Percentiles rank a stretch among this genome's conserved stretches.
These are phyloP conservation scores for Clathrospora elynae DNA, from an alignment of 2,329 filamentous ascomycete species.

Conservation along the genomic window DNA sequence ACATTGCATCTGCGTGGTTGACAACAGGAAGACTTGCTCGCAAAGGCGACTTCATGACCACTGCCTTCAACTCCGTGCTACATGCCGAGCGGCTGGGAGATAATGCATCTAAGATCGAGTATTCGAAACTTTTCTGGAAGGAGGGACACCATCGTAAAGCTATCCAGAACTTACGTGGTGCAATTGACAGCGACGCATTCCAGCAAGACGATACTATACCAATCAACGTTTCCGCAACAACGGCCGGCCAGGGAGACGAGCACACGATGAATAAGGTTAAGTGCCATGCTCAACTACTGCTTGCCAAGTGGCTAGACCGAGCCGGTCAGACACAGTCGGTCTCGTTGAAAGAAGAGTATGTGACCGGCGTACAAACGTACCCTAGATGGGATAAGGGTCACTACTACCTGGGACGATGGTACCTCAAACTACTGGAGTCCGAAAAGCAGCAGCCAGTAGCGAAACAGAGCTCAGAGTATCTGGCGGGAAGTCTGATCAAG, in stretches of 20 bases:
- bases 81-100: conserved; percentile 85
- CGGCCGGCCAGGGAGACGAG: conserved; percentile 45
- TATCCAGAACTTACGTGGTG: conserved; percentile 86
- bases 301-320: conserved; percentile 95
- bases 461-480: conserved; percentile 64
- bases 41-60: conserved; percentile 80
- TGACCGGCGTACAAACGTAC: conserved; percentile 72
- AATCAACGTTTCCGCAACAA: conserved; percentile 45
- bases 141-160: conserved; percentile 93
- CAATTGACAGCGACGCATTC: conserved; percentile 82
- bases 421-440: conserved; percentile 92
- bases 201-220: conserved; percentile 53
- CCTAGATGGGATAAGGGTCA: conserved; percentile 92
- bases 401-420: conserved; percentile 95
- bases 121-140: conserved; percentile 89
- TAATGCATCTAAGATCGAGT: conserved; percentile 88
- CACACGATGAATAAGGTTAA: conserved; percentile 62
- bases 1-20: conserved; percentile 85
- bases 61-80: conserved; percentile 91
- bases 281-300: conserved; percentile 81
- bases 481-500: conserved; percentile 83
- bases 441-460: conserved; percentile 77
- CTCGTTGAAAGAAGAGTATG: conserved; percentile 73
- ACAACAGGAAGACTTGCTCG: conserved; percentile 82
- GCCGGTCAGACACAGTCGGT: conserved; percentile 91